phyloP scores from a whole-genome alignment of 192 early-diverging fungal genomes.

The Gaertneriomyces sp. region DNA sequence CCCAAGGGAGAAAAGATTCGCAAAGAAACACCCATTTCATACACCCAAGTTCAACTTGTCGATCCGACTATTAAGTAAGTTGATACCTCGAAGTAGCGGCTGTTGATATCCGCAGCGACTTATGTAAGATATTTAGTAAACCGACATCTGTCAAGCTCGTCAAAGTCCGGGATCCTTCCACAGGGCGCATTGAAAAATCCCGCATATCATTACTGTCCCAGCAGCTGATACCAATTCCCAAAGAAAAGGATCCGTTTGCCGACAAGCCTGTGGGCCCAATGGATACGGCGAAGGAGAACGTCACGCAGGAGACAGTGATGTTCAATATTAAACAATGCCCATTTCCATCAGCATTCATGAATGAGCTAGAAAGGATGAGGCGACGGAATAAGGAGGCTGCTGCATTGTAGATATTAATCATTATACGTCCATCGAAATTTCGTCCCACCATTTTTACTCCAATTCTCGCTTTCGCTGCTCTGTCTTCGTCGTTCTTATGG shows the following conservation, averaged over 20 bases:
- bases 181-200: constrained; percentile 6
- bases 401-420: constrained; percentile 18
- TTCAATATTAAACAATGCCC: constrained; percentile 34
- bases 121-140: neutral
- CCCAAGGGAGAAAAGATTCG: constrained; percentile 52
- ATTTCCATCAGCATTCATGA: constrained; percentile 48
- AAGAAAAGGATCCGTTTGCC: constrained; percentile 30
- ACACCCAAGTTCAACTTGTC: constrained; percentile 67
- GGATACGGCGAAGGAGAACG: constrained; percentile 31
- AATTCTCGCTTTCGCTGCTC: no score
- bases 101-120: no score
- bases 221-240: constrained; percentile 34
- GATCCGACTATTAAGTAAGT: constrained; percentile 51
- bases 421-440: no score
- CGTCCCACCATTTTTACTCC: no score
- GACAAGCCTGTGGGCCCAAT: constrained; percentile 25
- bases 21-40: constrained; percentile 67
- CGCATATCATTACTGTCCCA: constrained; percentile 7
- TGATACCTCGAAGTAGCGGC: no score
- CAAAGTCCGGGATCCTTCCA: constrained; percentile 4
- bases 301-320: constrained; percentile 28
- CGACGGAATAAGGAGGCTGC: constrained; percentile 34
- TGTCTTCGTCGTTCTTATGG: no score
- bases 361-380: constrained; percentile 44
- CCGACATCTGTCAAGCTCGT: constrained; percentile 3